Conservation (phyloP, 2,329 filamentous ascomycete genomes). For the Coniochaeta sp. region DNA sequence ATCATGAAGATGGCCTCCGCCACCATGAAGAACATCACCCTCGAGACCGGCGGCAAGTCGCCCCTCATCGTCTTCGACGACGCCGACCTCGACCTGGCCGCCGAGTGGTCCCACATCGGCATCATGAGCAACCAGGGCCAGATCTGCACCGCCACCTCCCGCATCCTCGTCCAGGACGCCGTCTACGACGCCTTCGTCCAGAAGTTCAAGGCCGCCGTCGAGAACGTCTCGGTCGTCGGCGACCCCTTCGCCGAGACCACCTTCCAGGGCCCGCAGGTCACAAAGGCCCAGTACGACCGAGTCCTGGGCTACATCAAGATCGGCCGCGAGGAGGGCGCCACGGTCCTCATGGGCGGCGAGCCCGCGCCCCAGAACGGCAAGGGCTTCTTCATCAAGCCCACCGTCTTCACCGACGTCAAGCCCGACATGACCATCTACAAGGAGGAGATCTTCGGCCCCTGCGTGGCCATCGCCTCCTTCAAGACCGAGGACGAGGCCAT, state of each 20-base stretch:
- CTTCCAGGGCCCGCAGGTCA: conserved; percentile 65
- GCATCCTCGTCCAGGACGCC: conserved; percentile 51
- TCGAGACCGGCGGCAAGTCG: conserved; percentile 56
- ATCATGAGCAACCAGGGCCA: conserved; percentile 54
- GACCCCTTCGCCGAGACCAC: conserved; percentile 60
- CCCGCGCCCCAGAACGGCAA: conserved; percentile 43
- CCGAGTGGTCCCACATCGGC: conserved; percentile 39
- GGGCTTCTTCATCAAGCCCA: conserved; percentile 26
- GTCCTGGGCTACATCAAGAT: conserved; percentile 59
- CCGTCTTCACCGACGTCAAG: conserved; percentile 26
- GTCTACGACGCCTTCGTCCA: conserved; percentile 54
- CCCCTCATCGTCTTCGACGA: conserved; percentile 55
- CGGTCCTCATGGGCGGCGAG: conserved; percentile 52
- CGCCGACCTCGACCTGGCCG: conserved; percentile 53
- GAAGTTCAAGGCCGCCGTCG: conserved; percentile 52
- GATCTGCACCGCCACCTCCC: conserved; percentile 52
- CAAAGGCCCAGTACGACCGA: conserved; percentile 58
- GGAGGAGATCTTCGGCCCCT: conserved; percentile 29
- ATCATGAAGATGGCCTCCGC: conserved; percentile 64
- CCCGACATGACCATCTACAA: conserved; percentile 24
- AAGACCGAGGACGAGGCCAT: conserved; percentile 28
- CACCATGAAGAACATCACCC: conserved; percentile 53
- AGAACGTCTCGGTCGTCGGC: conserved; percentile 52
- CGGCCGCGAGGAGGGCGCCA: conserved; percentile 61
- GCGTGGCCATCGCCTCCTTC: conserved; percentile 24